These are phyloP conservation scores for Stephania cephalantha DNA, from an alignment of 164 flowering plant species.

Conservation along the genomic window DNA sequence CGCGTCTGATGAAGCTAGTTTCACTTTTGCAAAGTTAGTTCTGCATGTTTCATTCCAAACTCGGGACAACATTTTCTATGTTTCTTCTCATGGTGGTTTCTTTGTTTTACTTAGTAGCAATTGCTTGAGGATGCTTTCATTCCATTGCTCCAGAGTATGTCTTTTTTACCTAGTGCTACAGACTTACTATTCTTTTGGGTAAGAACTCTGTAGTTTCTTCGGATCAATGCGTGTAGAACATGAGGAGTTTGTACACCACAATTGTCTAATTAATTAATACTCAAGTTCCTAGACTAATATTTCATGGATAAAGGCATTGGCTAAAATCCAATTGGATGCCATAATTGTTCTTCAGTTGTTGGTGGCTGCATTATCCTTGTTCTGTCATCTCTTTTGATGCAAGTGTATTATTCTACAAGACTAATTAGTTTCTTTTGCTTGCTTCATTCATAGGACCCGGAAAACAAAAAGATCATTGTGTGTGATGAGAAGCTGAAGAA, in stretches of 20 bases:
- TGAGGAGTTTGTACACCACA: background rate
- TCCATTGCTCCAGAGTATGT: no score
- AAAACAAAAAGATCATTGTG: conserved; percentile 71
- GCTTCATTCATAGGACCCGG: conserved; percentile 51
- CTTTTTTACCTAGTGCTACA: no score
- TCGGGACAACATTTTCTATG: no score
- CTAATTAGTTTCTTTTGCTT: background rate
- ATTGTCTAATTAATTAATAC: background rate
- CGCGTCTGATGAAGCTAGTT: no score
- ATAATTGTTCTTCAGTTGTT: background rate
- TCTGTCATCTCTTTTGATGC: background rate
- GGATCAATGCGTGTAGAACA: background rate
- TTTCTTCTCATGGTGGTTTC: no score
- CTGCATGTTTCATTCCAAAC: background rate
- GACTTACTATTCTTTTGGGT: no score
- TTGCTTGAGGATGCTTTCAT: no score
- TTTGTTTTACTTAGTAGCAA: no score
- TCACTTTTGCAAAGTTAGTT: background rate
- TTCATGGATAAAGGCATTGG: background rate
- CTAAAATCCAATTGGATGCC: background rate
- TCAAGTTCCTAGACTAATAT: background rate
- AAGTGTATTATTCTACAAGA: background rate
- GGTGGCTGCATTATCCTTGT: background rate
- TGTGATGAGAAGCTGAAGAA: conserved; percentile 94
- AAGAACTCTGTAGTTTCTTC: background rate